These are phyloP conservation scores for Leccinum fallax DNA, from an alignment of 1,284 basidiomycete genomes.

Conservation along the genomic window DNA sequence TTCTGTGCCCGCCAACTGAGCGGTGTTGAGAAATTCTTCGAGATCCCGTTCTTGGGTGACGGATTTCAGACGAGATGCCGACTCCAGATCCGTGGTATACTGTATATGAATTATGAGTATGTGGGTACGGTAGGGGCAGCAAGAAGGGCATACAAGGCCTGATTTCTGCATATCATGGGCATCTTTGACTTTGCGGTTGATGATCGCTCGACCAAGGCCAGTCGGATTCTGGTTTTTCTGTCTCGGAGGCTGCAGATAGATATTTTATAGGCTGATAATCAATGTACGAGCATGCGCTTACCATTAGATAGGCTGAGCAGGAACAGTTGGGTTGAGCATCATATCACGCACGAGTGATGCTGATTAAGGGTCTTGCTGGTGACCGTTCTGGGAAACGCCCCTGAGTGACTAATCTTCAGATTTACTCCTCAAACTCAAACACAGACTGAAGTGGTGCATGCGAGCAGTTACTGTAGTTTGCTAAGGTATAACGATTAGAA, in stretches of 20 bases:
- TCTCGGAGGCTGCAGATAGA: slow-evolving; percentile 25
- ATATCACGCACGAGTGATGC: not conserved
- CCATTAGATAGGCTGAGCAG: slow-evolving; percentile 14
- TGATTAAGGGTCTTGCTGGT: slow-evolving; percentile 18
- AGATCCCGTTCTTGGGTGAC: slow-evolving; percentile 97
- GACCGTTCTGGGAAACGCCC: slow-evolving; percentile 22
- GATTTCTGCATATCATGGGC: slow-evolving; percentile 72
- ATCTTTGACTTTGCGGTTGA: slow-evolving; percentile 87
- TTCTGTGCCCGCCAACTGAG: slow-evolving; percentile 91
- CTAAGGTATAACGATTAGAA: slow-evolving; percentile 25
- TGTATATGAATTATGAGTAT: slow-evolving; percentile 33
- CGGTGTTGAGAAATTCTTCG: slow-evolving; percentile 95
- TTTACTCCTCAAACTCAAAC: not conserved
- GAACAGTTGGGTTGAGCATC: not conserved
- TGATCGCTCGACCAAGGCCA: slow-evolving; percentile 89
- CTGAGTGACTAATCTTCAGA: not conserved
- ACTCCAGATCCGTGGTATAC: slow-evolving; percentile 81
- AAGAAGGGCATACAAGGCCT: slow-evolving; percentile 60
- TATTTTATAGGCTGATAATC: not conserved
- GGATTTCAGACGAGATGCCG: slow-evolving; percentile 76
- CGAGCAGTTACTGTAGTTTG: slow-evolving; percentile 1
- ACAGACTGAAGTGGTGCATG: not conserved
- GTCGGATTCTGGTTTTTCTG: slow-evolving; percentile 58
- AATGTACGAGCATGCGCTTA: slow-evolving; percentile 10
- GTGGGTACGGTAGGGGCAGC: not conserved